Evolutionary conservation across 768 basidiomycete genomes (phyloP).

Genomic region (Porphyrellus cyaneotinctus): DNA sequence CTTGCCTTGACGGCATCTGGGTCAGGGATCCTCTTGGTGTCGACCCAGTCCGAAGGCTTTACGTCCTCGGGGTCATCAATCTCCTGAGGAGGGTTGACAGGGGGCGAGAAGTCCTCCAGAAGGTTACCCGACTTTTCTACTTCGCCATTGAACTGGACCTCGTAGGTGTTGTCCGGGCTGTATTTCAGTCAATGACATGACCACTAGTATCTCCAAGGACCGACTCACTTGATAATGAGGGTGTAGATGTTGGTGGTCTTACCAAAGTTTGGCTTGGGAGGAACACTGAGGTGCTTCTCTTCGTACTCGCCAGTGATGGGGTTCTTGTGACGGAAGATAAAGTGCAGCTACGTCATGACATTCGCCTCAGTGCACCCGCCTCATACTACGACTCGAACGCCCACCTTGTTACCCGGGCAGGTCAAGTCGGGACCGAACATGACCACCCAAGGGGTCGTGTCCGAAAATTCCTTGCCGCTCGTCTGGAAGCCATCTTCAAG

Average conservation of each 20-base stretch:
- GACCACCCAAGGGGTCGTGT: constrained; percentile 90
- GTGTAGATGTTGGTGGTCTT: constrained; percentile 95
- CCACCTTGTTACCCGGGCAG: constrained; percentile 86
- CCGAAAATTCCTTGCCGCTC: constrained; percentile 87
- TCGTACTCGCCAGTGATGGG: constrained; percentile 90
- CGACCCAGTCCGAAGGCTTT: constrained; percentile 94
- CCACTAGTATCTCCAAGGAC: neutral
- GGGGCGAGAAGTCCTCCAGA: constrained; percentile 88
- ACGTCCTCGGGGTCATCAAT: constrained; percentile 89
- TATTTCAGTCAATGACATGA: constrained; percentile 1
- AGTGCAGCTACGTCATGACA: constrained; percentile 66
- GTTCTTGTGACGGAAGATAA: constrained; percentile 98
- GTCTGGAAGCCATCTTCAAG: constrained; percentile 93
- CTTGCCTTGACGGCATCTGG: constrained; percentile 74
- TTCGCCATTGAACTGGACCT: constrained; percentile 87
- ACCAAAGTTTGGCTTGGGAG: constrained; percentile 83
- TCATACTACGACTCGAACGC: neutral
- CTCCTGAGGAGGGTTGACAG: constrained; percentile 90
- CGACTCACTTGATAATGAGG: constrained; percentile 79
- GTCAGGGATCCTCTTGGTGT: constrained; percentile 80
- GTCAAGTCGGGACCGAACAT: constrained; percentile 98
- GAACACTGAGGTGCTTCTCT: constrained; percentile 88
- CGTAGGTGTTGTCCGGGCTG: constrained; percentile 92
- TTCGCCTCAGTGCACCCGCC: constrained; percentile 1
- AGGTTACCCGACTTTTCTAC: constrained; percentile 75